Evolutionary conservation across 495 filamentous ascomycete species (phyloP), one percentile per base, ranked within the genome.

Genomic region (Annulohypoxylon nitens): DNA sequence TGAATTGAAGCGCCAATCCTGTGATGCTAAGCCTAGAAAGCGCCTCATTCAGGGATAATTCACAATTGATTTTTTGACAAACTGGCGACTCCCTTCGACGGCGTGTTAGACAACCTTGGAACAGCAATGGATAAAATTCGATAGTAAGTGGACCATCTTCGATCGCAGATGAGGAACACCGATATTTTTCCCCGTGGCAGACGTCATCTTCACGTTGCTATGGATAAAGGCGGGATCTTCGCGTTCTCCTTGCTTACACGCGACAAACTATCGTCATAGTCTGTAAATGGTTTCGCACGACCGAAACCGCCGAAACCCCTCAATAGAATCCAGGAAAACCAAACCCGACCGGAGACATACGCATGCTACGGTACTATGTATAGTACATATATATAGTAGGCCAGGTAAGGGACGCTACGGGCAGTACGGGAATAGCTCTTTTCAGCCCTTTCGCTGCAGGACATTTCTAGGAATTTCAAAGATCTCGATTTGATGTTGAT

Each of bases 71-170:
- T 45, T 45, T 45, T 12, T 9, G 2, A 12, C 43, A 20, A 47
- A 61, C 61, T 48, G 18, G 65, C 63, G 43, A 10, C 61, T 72
- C 69, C 69, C 64, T 71, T 72, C 11, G 39, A 23, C 53, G 60
- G 55, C 30, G 43, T 61, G 45, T 73, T 45, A 37, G 25, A 60
- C 43, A 51, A 47, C 43, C 43, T 47, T 47, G 43, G 43, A 47
- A 43, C 33, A 67, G 53, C 41, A 61, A 50, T 39, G 55, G 43
- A 61, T 16, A 54, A 60, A 55, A 71, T 67, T 70, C 67, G 39
- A 75, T 75, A 75, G 67, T 68, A 64, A 53, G 69, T 69, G 73
- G 69, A 66, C 69, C 64, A 45, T 62, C 20, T 62, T 66, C 64
- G 55, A 75, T 72, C 61, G 53, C 61, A 58, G 45, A 72, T 62